These are phyloP conservation scores for Linnemannia hyalina DNA, from an alignment of 192 early-diverging fungal genomes.

Conservation along the genomic window DNA sequence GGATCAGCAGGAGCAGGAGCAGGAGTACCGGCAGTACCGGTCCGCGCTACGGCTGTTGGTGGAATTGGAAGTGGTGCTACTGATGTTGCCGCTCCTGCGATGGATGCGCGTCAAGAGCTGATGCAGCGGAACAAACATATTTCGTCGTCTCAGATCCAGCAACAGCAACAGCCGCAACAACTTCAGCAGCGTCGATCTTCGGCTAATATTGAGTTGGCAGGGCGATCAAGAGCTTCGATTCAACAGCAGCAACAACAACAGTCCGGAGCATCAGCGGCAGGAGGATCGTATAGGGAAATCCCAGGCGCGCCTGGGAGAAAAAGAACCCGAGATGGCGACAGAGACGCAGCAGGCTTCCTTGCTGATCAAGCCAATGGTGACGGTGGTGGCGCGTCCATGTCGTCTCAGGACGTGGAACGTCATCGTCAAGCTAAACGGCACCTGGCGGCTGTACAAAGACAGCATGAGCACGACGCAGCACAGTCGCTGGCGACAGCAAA, in stretches of 20 bases:
- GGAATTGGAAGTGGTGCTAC: neutral
- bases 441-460: neutral
- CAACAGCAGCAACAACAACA: slow-evolving; percentile 6
- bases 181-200: slow-evolving; percentile 3
- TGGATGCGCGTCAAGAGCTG: slow-evolving; percentile 37
- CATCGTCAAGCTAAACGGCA: neutral
- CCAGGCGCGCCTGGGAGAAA: neutral
- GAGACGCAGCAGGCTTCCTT: neutral
- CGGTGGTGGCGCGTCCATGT: neutral
- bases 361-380: neutral
- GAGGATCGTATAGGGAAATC: neutral
- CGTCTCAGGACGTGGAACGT: neutral
- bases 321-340: neutral
- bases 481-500: neutral
- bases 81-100: neutral
- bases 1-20: neutral
- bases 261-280: neutral
- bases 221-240: neutral
- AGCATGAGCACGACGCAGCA: neutral
- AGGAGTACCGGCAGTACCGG: neutral
- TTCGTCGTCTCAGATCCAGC: neutral
- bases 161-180: slow-evolving; percentile 8
- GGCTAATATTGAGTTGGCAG: slow-evolving; percentile 7
- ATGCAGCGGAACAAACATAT: slow-evolving; percentile 32
- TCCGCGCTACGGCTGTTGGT: neutral